Percentiles rank a stretch among this genome's conserved stretches.
Conservation (phyloP, 208 protist species). For the Acanthamoeba culbertsoni region DNA sequence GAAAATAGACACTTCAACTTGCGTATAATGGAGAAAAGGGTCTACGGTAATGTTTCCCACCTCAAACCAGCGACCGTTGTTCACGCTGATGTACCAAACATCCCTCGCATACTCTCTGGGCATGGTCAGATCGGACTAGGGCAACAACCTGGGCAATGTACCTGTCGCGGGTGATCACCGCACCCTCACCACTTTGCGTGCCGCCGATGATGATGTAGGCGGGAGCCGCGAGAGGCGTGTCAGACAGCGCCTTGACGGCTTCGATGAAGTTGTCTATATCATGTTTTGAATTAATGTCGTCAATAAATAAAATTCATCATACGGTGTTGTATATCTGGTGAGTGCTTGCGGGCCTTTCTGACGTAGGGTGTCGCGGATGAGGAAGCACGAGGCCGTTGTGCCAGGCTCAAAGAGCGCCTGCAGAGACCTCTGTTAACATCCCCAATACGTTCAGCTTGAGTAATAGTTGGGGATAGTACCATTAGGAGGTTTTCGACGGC, state of each 20-base stretch:
- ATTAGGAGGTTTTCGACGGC: neutral
- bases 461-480: neutral
- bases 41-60: neutral
- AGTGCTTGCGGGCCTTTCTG: neutral
- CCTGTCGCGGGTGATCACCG: conserved; percentile 9
- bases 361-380: neutral
- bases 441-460: neutral
- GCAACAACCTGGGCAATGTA: neutral
- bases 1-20: neutral
- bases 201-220: conserved; percentile 32
- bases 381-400: conserved; percentile 1
- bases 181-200: neutral
- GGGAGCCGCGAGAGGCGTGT: neutral
- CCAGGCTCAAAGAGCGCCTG: neutral
- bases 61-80: conserved; percentile 11
- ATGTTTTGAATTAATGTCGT: neutral
- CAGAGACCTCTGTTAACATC: neutral
- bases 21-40: neutral
- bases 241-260: neutral
- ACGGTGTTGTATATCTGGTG: neutral
- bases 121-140: neutral
- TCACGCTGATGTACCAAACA: neutral
- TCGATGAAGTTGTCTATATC: neutral
- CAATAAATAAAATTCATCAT: neutral
- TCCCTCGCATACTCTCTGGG: neutral